Evolutionary conservation across 805 yeast genomes (phyloP), one percentile per base, ranked within the genome.

Genomic region (Nakazawaea ishiwadae): DNA sequence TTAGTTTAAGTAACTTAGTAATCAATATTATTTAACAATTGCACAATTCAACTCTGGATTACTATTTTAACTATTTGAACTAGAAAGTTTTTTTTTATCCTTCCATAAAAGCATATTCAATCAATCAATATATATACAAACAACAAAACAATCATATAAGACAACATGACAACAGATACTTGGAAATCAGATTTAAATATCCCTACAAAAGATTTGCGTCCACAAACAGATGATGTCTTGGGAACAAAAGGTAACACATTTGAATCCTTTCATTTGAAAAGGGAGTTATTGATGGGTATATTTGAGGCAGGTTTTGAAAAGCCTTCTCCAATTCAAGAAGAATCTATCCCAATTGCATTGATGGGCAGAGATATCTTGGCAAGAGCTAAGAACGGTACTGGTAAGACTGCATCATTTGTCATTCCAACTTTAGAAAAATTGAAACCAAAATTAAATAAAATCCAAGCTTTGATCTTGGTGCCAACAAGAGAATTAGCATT

Each of bases 251-350:
- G 97, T 43, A 82, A 81, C 53, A 71, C 86, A 15, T 93, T 93
- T 58, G 99, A 93, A 65, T 95, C 89, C 58, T 88, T 90, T 65
- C 81, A 80, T 56, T 76, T 93, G 53, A 89, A 88, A 62, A 80
- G 99, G 65, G 96, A 93, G 59, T 73, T 93, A 46, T 69, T 93
- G 59, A 93, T 93, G 99, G 99, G 99, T 27, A 91, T 93, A 50
- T 93, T 90, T 62, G 99, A 93, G 65, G 98, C 98, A 1, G 99
- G 99, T 37, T 93, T 93, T 58, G 99, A 93, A 62, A 88, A 85
- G 58, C 99, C 99, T 5, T 86, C 96, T 23, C 99, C 99, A 15
- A 89, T 93, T 59, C 99, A 93, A 65, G 97, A 91, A 65, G 98
- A 90, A 62, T 79, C 96, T 6, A 93, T 93, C 44, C 99, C 99